phyloP scores from a whole-genome alignment of 164 flowering plant species.

The Magnolia sinica region DNA sequence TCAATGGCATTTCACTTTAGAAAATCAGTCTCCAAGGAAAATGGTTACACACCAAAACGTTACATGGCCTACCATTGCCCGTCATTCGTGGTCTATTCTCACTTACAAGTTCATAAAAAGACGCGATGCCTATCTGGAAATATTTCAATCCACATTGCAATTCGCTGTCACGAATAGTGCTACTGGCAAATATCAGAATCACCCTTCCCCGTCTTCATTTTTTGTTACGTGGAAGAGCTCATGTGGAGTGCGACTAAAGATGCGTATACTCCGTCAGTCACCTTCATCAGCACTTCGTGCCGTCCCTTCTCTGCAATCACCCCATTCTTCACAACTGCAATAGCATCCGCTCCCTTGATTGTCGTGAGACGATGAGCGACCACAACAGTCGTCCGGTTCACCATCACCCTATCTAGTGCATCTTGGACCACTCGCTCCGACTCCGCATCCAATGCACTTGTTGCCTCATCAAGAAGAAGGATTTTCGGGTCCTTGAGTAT shows the following conservation, averaged over 20 bases:
- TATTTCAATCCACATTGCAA: too few species aligned
- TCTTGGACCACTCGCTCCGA: slow-evolving; percentile 70
- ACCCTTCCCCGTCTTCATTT: background rate
- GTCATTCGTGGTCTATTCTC: too few species aligned
- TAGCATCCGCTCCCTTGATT: slow-evolving; percentile 55
- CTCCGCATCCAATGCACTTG: slow-evolving; percentile 72
- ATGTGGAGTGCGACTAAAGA: slow-evolving; percentile 63
- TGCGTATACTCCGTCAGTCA: slow-evolving; percentile 57
- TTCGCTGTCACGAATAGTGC: too few species aligned
- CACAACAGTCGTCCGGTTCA: slow-evolving; percentile 57
- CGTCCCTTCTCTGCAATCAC: slow-evolving; percentile 66
- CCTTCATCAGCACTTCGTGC: slow-evolving; percentile 60
- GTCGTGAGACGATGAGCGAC: slow-evolving; percentile 71
- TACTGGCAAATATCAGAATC: too few species aligned
- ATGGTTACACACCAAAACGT: too few species aligned
- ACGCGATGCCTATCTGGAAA: too few species aligned
- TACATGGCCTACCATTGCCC: too few species aligned
- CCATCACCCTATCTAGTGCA: slow-evolving; percentile 63
- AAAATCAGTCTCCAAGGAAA: too few species aligned
- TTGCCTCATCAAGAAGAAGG: slow-evolving; percentile 72
- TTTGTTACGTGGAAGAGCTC: slow-evolving; percentile 15
- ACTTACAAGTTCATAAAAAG: too few species aligned
- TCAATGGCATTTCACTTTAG: too few species aligned
- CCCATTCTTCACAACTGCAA: slow-evolving; percentile 72
- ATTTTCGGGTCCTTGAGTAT: slow-evolving; percentile 61